phyloP scores from a whole-genome alignment of 192 early-diverging fungal genomes.

The Podila epigama region DNA sequence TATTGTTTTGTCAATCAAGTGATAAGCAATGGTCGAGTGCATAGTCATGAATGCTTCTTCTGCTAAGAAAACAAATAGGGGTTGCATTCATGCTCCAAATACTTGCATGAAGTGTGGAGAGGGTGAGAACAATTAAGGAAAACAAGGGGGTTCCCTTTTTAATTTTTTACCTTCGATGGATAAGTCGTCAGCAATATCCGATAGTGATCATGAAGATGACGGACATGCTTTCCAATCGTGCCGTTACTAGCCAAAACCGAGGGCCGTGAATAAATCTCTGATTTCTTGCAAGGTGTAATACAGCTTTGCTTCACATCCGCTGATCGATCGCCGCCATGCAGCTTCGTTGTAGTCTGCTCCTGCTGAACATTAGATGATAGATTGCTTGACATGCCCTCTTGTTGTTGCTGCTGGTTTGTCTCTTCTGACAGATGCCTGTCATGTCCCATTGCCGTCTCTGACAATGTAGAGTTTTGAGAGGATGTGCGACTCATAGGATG shows the following conservation, averaged over 20 bases:
- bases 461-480: constrained; percentile 7
- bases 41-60: too few relatives aligned
- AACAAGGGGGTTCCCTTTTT: too few relatives aligned
- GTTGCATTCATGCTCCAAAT: too few relatives aligned
- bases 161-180: constrained; percentile 19
- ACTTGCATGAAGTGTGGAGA: neutral
- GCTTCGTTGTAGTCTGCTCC: neutral
- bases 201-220: constrained; percentile 59
- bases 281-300: constrained; percentile 22
- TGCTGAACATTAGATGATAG: neutral
- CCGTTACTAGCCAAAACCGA: constrained; percentile 51
- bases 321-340: too few relatives aligned
- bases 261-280: constrained; percentile 45
- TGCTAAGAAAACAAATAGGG: too few relatives aligned
- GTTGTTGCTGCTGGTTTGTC: neutral
- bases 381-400: neutral
- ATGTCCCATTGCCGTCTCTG: too few relatives aligned
- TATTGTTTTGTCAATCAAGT: too few relatives aligned
- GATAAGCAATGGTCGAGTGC: too few relatives aligned
- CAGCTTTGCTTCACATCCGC: neutral
- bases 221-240: constrained; percentile 61
- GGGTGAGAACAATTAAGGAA: too few relatives aligned
- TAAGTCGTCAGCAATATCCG: constrained; percentile 40
- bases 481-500: constrained; percentile 21
- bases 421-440: too few relatives aligned